phyloP scores from a whole-genome alignment of 163 green algal species.

The Scenedesmus sp. region DNA sequence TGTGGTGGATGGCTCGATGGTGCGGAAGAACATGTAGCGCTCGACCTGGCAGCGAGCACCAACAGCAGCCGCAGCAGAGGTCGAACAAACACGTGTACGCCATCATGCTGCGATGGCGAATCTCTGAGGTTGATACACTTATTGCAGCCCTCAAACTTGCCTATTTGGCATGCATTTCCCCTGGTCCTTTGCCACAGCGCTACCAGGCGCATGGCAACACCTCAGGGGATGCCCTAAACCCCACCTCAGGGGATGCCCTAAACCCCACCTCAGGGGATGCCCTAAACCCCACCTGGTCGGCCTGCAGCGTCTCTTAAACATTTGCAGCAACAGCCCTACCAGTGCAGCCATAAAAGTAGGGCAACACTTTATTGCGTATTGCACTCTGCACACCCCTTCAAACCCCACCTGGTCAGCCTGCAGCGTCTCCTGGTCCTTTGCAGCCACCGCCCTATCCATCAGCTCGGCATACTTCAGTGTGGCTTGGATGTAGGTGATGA shows the following conservation, averaged over 20 bases:
- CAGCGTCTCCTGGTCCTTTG: not conserved
- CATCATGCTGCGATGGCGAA: too few relatives aligned
- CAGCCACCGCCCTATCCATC: constrained; percentile 22
- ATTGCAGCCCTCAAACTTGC: too few relatives aligned
- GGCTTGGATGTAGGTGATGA: constrained; percentile 43
- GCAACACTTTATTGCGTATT: too few relatives aligned
- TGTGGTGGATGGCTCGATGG: constrained; percentile 31
- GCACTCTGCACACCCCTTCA: too few relatives aligned
- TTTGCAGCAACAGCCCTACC: not conserved
- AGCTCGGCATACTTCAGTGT: constrained; percentile 48
- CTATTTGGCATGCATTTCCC: too few relatives aligned
- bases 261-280: too few relatives aligned
- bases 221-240: too few relatives aligned
- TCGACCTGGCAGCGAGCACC: constrained; percentile 35
- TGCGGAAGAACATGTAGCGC: constrained; percentile 31
- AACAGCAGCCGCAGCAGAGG: not conserved
- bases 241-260: too few relatives aligned
- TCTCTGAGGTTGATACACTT: too few relatives aligned
- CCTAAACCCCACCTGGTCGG: constrained; percentile 23
- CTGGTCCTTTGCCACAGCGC: too few relatives aligned
- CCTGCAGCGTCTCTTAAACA: not conserved
- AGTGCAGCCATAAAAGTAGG: too few relatives aligned
- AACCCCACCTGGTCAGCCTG: constrained; percentile 29
- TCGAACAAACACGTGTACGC: not conserved
- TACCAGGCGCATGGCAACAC: too few relatives aligned